A percentile compares a stretch with the other conserved stretches of the same genome.
These are phyloP conservation scores for Saccharomycopsis vini DNA, from an alignment of 805 yeast species.

Conservation along the genomic window DNA sequence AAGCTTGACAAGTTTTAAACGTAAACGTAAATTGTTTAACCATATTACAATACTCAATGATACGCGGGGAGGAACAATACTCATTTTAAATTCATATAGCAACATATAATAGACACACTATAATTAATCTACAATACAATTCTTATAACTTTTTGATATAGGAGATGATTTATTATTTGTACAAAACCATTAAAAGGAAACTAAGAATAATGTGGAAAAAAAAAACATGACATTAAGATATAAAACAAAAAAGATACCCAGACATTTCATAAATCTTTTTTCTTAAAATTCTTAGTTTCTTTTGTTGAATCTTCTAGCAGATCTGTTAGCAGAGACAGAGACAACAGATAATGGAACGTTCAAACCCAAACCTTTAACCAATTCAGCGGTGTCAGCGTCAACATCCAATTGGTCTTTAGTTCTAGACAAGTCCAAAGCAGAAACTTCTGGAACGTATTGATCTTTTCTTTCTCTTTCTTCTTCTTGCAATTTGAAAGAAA, in stretches of 20 bases:
- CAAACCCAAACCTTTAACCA: constrained; percentile 29
- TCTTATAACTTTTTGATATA: no score
- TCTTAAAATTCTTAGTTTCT: constrained; percentile 46
- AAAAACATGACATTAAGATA: constrained; percentile 3
- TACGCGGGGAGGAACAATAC: no score
- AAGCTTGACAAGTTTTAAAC: no score
- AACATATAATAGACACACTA: no score
- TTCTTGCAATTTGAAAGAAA: constrained; percentile 99
- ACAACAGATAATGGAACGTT: constrained; percentile 78
- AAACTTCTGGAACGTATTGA: constrained; percentile 99
- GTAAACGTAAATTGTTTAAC: no score
- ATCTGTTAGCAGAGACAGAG: constrained; percentile 82
- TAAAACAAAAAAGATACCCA: not conserved
- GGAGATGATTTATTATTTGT: no score
- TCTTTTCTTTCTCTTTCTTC: constrained; percentile 99
- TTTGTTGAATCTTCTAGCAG: constrained; percentile 85
- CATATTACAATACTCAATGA: no score
- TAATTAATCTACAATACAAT: no score
- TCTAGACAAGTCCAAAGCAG: constrained; percentile 97
- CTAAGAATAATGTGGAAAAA: no score
- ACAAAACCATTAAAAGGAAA: no score
- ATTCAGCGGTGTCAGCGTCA: constrained; percentile 18
- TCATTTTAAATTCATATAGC: no score
- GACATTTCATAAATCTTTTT: not conserved
- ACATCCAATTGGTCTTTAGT: constrained; percentile 84